Conservation (phyloP, 768 basidiomycete species). For the Termitomyces sp. region DNA sequence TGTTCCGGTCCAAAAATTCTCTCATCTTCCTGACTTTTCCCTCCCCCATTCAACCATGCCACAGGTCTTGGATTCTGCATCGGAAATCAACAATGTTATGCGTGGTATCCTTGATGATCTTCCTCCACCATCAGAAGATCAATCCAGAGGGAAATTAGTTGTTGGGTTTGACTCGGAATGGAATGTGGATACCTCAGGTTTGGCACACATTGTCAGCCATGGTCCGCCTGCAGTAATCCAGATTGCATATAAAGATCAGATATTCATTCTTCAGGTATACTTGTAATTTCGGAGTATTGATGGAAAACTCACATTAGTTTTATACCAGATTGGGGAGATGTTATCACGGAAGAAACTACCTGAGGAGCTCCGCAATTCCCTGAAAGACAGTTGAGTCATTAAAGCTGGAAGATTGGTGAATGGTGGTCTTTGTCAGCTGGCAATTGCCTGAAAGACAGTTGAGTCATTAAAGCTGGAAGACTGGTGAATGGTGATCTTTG, state of each 20-base stretch:
- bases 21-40: conserved; percentile 12
- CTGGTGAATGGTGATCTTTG: neutral
- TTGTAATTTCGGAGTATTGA: neutral
- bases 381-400: neutral
- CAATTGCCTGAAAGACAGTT: neutral
- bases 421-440: neutral
- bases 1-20: conserved; percentile 20
- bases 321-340: neutral
- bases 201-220: conserved; percentile 12
- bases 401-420: neutral
- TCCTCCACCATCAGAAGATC: neutral
- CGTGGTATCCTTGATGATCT: conserved; percentile 14
- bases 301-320: neutral
- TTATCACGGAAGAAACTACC: neutral
- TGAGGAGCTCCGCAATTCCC: neutral
- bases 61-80: neutral
- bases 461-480: neutral
- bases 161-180: conserved; percentile 22
- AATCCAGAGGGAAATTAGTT: conserved; percentile 3
- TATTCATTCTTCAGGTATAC: conserved; percentile 17
- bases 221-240: conserved; percentile 13
- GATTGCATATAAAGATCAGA: conserved; percentile 2
- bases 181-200: conserved; percentile 19
- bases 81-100: conserved; percentile 15
- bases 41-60: conserved; percentile 12